Evolutionary conservation across 805 yeast genomes (phyloP), one percentile per base, ranked within the genome.

Genomic region (Nakazawaea wickerhamii): DNA sequence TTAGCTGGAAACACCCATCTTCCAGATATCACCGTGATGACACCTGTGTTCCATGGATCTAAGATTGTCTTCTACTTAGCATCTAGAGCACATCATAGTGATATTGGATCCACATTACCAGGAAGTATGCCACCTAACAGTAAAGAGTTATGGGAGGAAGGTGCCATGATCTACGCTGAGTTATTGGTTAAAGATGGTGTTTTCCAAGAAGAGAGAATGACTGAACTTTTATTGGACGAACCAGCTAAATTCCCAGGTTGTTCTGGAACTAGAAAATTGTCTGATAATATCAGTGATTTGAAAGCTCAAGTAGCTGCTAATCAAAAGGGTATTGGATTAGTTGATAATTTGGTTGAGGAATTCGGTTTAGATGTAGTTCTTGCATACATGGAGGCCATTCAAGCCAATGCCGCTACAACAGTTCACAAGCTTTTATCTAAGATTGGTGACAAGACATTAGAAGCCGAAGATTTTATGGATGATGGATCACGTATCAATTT

Each of bases 111-210:
- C 11, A 77, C 83, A 45, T 64, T 87, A 27, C 95, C 97, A 1
- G 97, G 97, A 1, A 84, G 95, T 0, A 88, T 90, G 89, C 96
- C 97, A 13, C 95, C 96, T 8, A 80, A 84, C 55, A 87, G 96
- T 2, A 86, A 81, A 54, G 79, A 80, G 46, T 64, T 91, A 31
- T 83, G 79, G 70, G 90, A 90, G 56, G 97, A 90, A 63, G 98
- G 97, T 35, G 96, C 96, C 2, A 77, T 86, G 3, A 88, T 91
- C 27, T 74, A 77, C 53, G 81, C 93, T 1, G 90, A 83, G 57
- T 70, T 84, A 46, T 68, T 91, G 13, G 91, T 89, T 6, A 63
- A 70, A 25, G 66, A 74, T 41, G 95, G 95, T 3, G 66, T 64
- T 34, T 90, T 90, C 57, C 89, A 89, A 54, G 88, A 84, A 49